Base-by-base conservation (phyloP, 208 protist species). In the Porcisia deanei region DNA sequence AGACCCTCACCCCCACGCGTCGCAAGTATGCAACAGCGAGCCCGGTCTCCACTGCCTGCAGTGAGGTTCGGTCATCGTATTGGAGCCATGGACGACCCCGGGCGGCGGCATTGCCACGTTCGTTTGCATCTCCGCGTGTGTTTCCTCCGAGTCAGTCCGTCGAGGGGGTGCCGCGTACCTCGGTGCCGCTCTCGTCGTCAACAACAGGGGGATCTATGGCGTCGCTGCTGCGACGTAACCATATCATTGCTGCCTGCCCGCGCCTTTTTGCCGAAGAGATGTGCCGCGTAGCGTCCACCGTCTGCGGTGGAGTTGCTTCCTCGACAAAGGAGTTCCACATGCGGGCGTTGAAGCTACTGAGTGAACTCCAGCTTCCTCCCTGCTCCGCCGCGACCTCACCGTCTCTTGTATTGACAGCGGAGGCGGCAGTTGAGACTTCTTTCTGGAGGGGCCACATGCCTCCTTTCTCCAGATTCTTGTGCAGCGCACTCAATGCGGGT, bases 201-300 rank as follows among this genome's bases (percentile, higher is more conserved):
- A 72, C 9, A 30, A 37, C 47, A 45, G 20, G 2, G 22, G 34
- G 22, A 22, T 25, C 30, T 20, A 41, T 76, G 20, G 60, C 47
- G 22, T n/a, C 61, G 39, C 73, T 30, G 20, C 61, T 82, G 25
- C 65, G 68, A 20, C 78, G 78, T 60, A 82, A 68, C 45, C 52
- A 57, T 55, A 34, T 78, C 57, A 14, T 54, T 0, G 45, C 41
- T 8, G 53, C 73, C 39, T 82, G 78, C 41, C 78, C 78, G 12
- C 58, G 63, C 16, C 78, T 82, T 39, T 82, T 77, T 63, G 53
- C 69, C 7, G 43, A 53, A 37, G 59, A 54, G 49, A 55, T 76
- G 72, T 68, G 72, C 30, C 25, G 20, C 58, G 12, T 63, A n/a
- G 49, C 20, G 49, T 63, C 58, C 3, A 30, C 20, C 8, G 25